These are phyloP conservation scores for Diaporthe ilicicola DNA, from an alignment of 2,329 filamentous ascomycete genomes.

Conservation along the genomic window DNA sequence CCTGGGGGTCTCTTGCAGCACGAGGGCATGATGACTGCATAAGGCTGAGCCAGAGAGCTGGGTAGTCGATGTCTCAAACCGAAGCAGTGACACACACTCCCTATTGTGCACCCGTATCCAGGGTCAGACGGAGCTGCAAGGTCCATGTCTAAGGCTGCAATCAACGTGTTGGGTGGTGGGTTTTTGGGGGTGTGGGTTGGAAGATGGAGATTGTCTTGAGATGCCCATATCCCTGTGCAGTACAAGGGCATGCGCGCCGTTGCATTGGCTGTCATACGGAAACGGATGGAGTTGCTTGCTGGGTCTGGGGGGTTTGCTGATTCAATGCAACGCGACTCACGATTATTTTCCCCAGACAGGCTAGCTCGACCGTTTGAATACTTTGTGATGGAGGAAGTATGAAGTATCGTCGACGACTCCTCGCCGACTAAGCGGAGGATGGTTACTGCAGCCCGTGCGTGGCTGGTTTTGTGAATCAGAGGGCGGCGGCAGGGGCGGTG, in stretches of 20 bases:
- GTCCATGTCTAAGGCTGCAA: neutral
- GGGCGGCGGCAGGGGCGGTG: neutral
- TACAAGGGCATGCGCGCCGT: conserved; percentile 2
- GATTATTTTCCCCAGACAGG: neutral
- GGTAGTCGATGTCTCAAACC: conserved; percentile 4
- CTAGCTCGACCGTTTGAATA: neutral
- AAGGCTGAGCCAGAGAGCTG: conserved; percentile 26
- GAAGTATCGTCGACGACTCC: neutral
- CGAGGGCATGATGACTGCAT: conserved; percentile 26
- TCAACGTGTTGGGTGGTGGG: neutral
- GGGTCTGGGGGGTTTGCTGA: conserved; percentile 4
- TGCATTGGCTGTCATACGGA: conserved; percentile 23
- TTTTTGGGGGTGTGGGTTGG: neutral
- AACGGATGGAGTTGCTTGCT: conserved; percentile 4
- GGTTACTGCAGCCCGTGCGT: neutral
- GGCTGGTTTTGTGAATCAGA: conserved; percentile 1
- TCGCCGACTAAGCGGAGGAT: conserved; percentile 1
- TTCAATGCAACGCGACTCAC: conserved; percentile 13
- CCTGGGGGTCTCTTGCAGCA: neutral
- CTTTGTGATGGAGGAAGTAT: no score
- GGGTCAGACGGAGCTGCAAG: conserved; percentile 22
- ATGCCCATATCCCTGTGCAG: neutral
- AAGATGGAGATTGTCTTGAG: neutral
- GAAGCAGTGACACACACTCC: neutral
- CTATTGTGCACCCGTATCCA: neutral